Evolutionary conservation across 164 flowering plant genomes (phyloP).

Genomic region (Sextonia rubra): DNA sequence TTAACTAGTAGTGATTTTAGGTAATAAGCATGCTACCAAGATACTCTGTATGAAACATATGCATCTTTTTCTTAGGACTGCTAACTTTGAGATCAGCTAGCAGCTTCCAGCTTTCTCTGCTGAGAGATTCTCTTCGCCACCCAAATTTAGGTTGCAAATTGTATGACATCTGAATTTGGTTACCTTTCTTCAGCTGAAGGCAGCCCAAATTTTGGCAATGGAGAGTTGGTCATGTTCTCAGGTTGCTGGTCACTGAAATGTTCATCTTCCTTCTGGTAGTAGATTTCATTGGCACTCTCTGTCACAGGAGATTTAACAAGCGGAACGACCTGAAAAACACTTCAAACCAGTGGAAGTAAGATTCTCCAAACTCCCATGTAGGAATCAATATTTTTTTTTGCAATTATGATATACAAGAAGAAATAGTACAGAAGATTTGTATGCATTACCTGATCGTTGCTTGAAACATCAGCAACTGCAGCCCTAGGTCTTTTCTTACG

Average conservation of each 20-base stretch:
- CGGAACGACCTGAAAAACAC: conserved; percentile 5
- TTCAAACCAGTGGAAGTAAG: not conserved
- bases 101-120: not conserved
- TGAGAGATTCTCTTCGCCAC: not conserved
- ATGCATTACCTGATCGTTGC: conserved; percentile 12
- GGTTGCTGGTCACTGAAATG: not conserved
- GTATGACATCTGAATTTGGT: not conserved
- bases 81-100: too few relatives aligned
- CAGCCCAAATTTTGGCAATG: not conserved
- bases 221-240: not conserved
- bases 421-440: not conserved
- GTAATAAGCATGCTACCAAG: not conserved
- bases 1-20: not conserved
- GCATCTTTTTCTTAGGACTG: not conserved
- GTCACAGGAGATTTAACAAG: conserved; percentile 1
- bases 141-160: not conserved
- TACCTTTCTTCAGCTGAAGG: not conserved
- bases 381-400: not conserved
- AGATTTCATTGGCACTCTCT: not conserved
- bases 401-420: not conserved
- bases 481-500: conserved; percentile 7
- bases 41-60: too few relatives aligned
- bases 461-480: not conserved
- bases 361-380: not conserved
- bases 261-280: not conserved